Base-by-base conservation (phyloP, 73 alveolate genomes). In the Tetrahymena thermophila region DNA sequence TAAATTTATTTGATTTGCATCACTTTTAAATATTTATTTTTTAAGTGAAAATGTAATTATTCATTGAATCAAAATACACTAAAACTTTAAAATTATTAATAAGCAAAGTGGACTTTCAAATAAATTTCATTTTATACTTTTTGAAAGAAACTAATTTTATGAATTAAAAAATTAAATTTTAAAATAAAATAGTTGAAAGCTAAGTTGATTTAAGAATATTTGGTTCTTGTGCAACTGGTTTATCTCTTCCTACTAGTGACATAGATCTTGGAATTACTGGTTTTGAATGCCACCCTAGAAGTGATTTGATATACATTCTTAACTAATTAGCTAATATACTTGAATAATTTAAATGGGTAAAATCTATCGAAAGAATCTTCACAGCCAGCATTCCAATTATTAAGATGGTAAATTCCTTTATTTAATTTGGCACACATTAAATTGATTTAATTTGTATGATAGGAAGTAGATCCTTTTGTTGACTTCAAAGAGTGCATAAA, bases 141-240 rank as follows among this genome's bases (percentile, higher is more conserved):
- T 40, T 40, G 15, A 40, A 40, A 40, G 16, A 40, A 40, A 40
- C 10, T 40, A 7, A 40, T 40, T 40, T 9, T 2, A 40, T 40
- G 15, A 40, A 40, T 40, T 40, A 40, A 40, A 37, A 28, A 28
- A 71, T 3, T 19, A 71, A 8, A n/a, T 71, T 28, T 57, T 57
- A 19, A 55, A 19, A 55, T 57, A 71, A 71, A 19, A 71, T 4
- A 71, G 89, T 71, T 4, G 89, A 71, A 71, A 25, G 89, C 37
- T 71, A 71, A 34, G 89, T 71, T 71, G 89, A 71, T 71, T 71
- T 71, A 71, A 71, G 89, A 71, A 71, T 95, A 25, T 95, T 95
- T 35, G 97, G 97, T 95, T 95, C 97, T 25, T 95, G 97, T 89
- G 97, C 97, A 0, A 95, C 97, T 44, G 97, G 97, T 35, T 93